A percentile compares a stretch with the other conserved stretches of the same genome.
These are phyloP conservation scores for Neurospora sp. DNA, from an alignment of 495 filamentous ascomycete species.

Conservation along the genomic window DNA sequence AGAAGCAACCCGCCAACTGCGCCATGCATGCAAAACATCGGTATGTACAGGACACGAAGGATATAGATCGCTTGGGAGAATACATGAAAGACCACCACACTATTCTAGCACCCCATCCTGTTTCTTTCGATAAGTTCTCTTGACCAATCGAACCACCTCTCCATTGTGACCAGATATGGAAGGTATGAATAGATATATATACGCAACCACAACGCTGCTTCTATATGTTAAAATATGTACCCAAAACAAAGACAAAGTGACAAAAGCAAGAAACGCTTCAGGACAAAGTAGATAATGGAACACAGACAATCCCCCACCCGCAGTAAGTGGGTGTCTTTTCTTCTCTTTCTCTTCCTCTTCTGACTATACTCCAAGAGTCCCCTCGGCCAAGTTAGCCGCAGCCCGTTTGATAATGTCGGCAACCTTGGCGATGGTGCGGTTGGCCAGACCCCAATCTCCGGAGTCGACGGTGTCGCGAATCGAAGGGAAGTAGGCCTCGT, in stretches of 20 bases:
- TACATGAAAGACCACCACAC: too few relatives aligned
- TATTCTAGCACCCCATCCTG: too few relatives aligned
- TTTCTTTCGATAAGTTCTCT: background rate
- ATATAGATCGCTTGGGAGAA: too few relatives aligned
- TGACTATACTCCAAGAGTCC: background rate
- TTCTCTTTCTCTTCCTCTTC: background rate
- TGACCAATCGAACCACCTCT: background rate
- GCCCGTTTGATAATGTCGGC: constrained; percentile 59
- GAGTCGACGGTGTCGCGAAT: constrained; percentile 71
- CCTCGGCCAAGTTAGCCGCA: constrained; percentile 21
- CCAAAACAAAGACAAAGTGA: background rate
- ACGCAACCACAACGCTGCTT: background rate
- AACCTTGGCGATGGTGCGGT: constrained; percentile 60
- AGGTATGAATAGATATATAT: background rate
- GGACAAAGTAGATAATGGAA: background rate
- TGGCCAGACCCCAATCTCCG: constrained; percentile 59
- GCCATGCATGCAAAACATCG: background rate
- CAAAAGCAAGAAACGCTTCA: background rate
- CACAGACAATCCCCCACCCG: background rate
- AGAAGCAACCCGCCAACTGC: background rate
- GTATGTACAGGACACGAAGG: too few relatives aligned
- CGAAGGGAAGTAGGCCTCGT: constrained; percentile 70
- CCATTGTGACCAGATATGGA: background rate
- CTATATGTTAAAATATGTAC: background rate
- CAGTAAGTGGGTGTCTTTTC: background rate